Evolutionary conservation across 2,329 filamentous ascomycete species (phyloP), one percentile per base, ranked within the genome.

Genomic region (Aspergillus eucalypticola): DNA sequence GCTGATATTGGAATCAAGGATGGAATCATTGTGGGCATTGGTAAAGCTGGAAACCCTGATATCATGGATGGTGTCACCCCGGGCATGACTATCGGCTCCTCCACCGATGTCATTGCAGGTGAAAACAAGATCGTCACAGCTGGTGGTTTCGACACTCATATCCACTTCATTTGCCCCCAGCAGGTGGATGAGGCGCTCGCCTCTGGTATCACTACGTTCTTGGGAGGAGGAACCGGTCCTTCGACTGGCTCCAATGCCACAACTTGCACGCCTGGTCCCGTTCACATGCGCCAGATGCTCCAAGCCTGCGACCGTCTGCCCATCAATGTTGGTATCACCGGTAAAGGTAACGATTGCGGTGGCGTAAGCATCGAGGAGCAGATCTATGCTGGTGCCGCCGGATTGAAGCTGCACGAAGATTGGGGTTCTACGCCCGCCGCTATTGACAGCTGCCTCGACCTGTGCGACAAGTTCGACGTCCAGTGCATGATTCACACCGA

Each of bases 31-130:
- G 88, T 89, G 27, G 94, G 87, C 0, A 94, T 98, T 67, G 94
- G 94, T 61, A 97, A 98, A 78, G 92, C 94, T 15, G 94, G 94
- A 19, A 98, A 97, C 70, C 94, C 94, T n/a, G 94, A 98, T 76
- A 87, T 96, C 50, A 97, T 97, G 94, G 89, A 95, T 32, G 91
- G 91, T 4, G 91, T 98, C 6, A 82, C 89, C 60, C 82, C 86
- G 0, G 83, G 87, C 58, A 87, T 98, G 87, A 80, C 96, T 1
- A 86, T 97, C 8, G 94, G 94, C 10, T 89, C 88, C 64, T 91
- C 90, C 66, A 98, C 94, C 0, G 94, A 98, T 80, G 91, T 97
- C 21, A 88, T 98, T 72, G 92, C 94, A 17, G 93, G 87, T 13
- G 94, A 98, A 78, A 88, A 90, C 68, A 91, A 91, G 79, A 97